Percentiles rank a stretch among this genome's conserved stretches.
Evolutionary conservation across 495 filamentous ascomycete genomes (phyloP).

Genomic region (Podospora conica): DNA sequence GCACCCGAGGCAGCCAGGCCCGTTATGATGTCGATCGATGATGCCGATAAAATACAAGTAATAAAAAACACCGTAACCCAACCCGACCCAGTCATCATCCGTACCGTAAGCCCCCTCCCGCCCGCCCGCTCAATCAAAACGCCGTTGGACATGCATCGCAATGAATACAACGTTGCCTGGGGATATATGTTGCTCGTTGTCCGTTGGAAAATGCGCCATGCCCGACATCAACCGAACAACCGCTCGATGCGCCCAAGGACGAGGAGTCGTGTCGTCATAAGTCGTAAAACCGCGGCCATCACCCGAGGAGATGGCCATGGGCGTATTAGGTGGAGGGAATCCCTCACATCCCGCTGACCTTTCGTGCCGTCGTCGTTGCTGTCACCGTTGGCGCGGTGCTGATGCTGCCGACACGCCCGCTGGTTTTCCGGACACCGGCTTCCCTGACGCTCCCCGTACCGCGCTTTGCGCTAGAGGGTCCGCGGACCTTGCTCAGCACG

Average conservation of each 20-base stretch:
- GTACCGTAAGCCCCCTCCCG: background rate
- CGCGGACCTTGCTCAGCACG: slow-evolving; percentile 68
- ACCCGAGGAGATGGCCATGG: background rate
- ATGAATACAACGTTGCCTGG: background rate
- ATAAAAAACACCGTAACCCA: background rate
- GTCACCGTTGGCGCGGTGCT: slow-evolving; percentile 34
- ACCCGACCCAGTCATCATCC: background rate
- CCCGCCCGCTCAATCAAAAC: background rate
- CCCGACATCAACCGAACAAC: slow-evolving; percentile 4
- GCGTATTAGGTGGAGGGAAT: background rate
- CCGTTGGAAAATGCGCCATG: background rate
- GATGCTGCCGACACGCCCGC: slow-evolving; percentile 83
- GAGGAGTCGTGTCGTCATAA: slow-evolving; percentile 14
- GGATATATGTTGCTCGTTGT: background rate
- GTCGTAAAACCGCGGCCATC: slow-evolving; percentile 9
- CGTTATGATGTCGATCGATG: background rate
- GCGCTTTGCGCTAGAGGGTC: slow-evolving; percentile 53
- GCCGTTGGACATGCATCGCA: slow-evolving; percentile 10
- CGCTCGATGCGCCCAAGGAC: slow-evolving; percentile 5
- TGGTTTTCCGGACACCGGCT: slow-evolving; percentile 79
- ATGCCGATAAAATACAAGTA: background rate
- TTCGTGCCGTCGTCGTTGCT: slow-evolving; percentile 30
- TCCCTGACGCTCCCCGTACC: slow-evolving; percentile 43
- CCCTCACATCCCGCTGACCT: slow-evolving; percentile 35
- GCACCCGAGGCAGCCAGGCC: background rate